Evolutionary conservation across 306 rosid genomes (phyloP), one percentile per base, ranked within the genome.

Genomic region (Quercus engelmannii): DNA sequence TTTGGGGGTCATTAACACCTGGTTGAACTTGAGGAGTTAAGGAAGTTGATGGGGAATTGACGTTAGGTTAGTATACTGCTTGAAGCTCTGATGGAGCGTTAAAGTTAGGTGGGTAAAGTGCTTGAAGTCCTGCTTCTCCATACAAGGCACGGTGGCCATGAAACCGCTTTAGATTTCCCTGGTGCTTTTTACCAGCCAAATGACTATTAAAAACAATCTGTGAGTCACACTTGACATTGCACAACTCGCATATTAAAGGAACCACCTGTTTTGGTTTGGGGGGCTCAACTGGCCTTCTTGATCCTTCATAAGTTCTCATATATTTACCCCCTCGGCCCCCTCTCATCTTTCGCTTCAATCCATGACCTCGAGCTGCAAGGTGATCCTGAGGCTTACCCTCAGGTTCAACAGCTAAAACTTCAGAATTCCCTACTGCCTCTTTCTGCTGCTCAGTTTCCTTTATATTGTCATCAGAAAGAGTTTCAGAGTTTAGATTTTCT

Each of bases 151-250:
- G 88, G 78, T 59, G 82, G 26, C 91, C 89, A 56, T 85, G 83
- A 72, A 83, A 92, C 26, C 91, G 85, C 83, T 79, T 88, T 3
- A 92, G 86, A 55, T 61, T 88, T 0, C 88, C 65, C 23, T 74
- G 73, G 85, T 93, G 94, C 80, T 86, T 93, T 80, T 89, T 91
- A 59, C 98, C 98, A 14, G 56, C 75, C 87, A 93, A 19, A 82
- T 93, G 98, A 81, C 90, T 91, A 73, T 93, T 87, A 71, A 84
- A 88, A 69, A 91, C 97, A 63, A 83, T 82, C 79, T 88, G 89
- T 5, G 94, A 88, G 67, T 93, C 96, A 70, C 98, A 93, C 85
- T 88, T 91, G 76, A 91, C 91, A 83, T 88, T 86, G 89, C 98
- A 93, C 90, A 93, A 51, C 74, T 91, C 93, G 26, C 98, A 93